These are phyloP conservation scores for Alternaria infectoria DNA, from an alignment of 2,329 filamentous ascomycete genomes.

Conservation along the genomic window DNA sequence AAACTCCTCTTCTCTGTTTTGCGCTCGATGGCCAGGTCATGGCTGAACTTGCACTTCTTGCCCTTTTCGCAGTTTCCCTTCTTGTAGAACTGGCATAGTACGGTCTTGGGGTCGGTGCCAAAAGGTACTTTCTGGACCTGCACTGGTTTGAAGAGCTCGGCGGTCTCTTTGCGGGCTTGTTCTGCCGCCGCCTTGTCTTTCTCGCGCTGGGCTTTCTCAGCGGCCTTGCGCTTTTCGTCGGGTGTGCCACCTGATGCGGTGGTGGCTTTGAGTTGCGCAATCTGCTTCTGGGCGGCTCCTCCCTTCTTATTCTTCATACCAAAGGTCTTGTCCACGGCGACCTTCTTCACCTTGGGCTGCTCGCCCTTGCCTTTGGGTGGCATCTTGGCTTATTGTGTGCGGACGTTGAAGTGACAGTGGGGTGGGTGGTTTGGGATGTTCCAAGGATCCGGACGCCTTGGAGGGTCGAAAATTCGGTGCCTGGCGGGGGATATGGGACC, in stretches of 20 bases:
- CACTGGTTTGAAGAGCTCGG: slow-evolving; percentile 85
- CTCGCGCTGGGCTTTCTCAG: slow-evolving; percentile 70
- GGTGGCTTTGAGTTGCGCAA: slow-evolving; percentile 76
- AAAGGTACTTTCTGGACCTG: slow-evolving; percentile 98
- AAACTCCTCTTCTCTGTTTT: slow-evolving; percentile 92
- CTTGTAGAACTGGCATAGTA: slow-evolving; percentile 95
- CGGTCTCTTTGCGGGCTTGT: slow-evolving; percentile 78
- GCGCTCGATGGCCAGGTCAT: slow-evolving; percentile 86
- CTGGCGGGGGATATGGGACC: slow-evolving; percentile 19
- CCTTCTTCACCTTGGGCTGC: slow-evolving; percentile 62
- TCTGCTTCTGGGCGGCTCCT: slow-evolving; percentile 84
- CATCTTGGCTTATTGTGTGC: slow-evolving; percentile 60
- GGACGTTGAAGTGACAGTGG: slow-evolving; percentile 13
- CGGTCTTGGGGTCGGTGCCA: slow-evolving; percentile 96
- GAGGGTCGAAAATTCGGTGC: slow-evolving; percentile 20
- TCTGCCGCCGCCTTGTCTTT: slow-evolving; percentile 93
- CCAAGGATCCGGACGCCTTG: background rate
- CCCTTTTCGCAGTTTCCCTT: slow-evolving; percentile 97
- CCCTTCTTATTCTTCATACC: slow-evolving; percentile 99
- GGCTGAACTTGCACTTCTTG: slow-evolving; percentile 93
- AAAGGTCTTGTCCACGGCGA: slow-evolving; percentile 94
- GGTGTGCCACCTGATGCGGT: slow-evolving; percentile 70
- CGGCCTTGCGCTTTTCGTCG: slow-evolving; percentile 82
- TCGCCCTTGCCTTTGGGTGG: slow-evolving; percentile 67
- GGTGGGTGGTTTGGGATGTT: slow-evolving; percentile 1